These are phyloP conservation scores for Cercophora newfieldiana DNA, from an alignment of 495 filamentous ascomycete species.

Conservation along the genomic window DNA sequence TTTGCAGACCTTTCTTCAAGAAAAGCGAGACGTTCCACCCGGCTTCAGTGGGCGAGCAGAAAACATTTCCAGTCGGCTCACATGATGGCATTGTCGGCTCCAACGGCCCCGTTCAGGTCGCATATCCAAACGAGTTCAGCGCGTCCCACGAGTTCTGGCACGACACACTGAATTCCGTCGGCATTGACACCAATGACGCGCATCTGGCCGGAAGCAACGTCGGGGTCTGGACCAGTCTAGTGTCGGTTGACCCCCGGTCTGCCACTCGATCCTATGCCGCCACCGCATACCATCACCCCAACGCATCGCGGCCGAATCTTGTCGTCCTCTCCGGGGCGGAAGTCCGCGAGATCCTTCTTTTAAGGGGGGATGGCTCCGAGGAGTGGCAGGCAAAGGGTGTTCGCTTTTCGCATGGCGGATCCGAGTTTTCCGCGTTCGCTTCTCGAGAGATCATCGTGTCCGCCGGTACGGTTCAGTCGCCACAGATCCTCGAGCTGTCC, in stretches of 20 bases:
- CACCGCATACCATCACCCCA: slow-evolving; percentile 39
- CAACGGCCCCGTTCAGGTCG: slow-evolving; percentile 46
- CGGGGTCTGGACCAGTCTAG: slow-evolving; percentile 48
- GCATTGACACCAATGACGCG: slow-evolving; percentile 40
- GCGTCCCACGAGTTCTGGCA: slow-evolving; percentile 51
- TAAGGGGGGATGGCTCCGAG: slow-evolving; percentile 11
- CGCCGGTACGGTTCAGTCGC: slow-evolving; percentile 52
- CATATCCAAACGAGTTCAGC: slow-evolving; percentile 45
- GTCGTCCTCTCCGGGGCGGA: slow-evolving; percentile 41
- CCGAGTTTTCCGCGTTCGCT: slow-evolving; percentile 30
- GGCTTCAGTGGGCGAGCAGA: slow-evolving; percentile 36
- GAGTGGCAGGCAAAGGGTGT: slow-evolving; percentile 46
- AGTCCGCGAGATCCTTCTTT: slow-evolving; percentile 41
- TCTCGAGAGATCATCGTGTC: slow-evolving; percentile 54
- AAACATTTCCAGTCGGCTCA: slow-evolving; percentile 32
- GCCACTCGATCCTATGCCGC: slow-evolving; percentile 51
- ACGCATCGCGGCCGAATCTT: slow-evolving; percentile 43
- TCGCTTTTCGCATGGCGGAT: slow-evolving; percentile 39
- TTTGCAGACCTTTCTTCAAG: slow-evolving; percentile 47
- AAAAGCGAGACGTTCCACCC: slow-evolving; percentile 50
- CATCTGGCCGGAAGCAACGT: slow-evolving; percentile 45
- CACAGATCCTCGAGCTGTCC: slow-evolving; percentile 59
- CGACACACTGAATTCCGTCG: slow-evolving; percentile 42
- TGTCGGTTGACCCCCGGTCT: slow-evolving; percentile 37
- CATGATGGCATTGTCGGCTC: slow-evolving; percentile 37